phyloP scores from a whole-genome alignment of 2,329 filamentous ascomycete genomes.

The Iodosphaeria phyllophila region DNA sequence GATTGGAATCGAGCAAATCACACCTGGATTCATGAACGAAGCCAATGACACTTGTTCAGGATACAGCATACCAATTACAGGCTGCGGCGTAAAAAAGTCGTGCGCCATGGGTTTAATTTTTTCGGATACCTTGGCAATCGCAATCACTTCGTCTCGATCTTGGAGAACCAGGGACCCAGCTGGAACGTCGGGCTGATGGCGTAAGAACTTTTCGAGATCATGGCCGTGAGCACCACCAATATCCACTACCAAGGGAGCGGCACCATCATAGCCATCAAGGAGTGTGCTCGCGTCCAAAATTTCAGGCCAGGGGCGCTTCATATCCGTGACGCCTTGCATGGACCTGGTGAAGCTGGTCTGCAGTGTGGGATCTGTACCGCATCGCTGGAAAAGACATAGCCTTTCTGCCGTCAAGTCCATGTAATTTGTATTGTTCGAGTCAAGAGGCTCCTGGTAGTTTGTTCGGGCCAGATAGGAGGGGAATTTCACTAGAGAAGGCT shows the following conservation, averaged over 20 bases:
- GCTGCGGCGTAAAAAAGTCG: conserved; percentile 1
- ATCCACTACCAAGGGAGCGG: conserved; percentile 2
- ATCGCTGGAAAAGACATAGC: not conserved
- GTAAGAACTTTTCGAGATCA: conserved; percentile 3
- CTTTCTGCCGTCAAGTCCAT: not conserved
- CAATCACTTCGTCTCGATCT: not conserved
- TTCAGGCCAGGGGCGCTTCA: not conserved
- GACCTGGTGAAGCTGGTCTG: not conserved
- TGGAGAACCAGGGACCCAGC: not conserved
- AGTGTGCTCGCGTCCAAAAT: not conserved
- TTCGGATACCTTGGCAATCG: not conserved
- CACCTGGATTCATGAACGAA: not conserved
- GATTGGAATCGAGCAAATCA: not conserved
- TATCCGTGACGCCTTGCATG: not conserved
- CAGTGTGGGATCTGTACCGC: not conserved
- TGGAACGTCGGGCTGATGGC: not conserved
- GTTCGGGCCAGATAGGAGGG: conserved; percentile 7
- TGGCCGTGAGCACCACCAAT: conserved; percentile 6
- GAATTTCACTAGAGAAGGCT: too few species aligned
- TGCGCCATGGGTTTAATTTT: conserved; percentile 1
- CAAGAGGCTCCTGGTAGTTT: conserved; percentile 1
- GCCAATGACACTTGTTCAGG: conserved; percentile 1
- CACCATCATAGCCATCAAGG: not conserved
- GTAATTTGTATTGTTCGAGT: not conserved
- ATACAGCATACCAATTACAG: not conserved